Conservation (phyloP, 2,329 filamentous ascomycete species). For the Fusarium sp. region DNA sequence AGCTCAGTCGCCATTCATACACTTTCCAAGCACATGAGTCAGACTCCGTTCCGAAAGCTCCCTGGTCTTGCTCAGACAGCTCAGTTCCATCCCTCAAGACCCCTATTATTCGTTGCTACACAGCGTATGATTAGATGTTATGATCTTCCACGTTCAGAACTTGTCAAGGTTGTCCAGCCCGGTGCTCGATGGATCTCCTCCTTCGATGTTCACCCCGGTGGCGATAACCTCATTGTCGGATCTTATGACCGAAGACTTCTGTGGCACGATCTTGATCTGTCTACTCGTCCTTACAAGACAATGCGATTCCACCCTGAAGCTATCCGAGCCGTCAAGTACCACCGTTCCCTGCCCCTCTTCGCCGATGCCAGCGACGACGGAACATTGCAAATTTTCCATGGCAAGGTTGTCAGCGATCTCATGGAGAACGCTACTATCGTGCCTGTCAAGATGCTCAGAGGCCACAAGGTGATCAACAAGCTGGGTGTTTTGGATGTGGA, state of each 20-base stretch:
- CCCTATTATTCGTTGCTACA: conserved; percentile 95
- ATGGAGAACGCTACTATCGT: conserved; percentile 98
- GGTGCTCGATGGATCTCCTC: conserved; percentile 94
- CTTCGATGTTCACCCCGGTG: conserved; percentile 92
- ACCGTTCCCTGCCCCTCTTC: conserved; percentile 86
- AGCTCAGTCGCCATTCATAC: conserved; percentile 94
- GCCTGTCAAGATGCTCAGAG: conserved; percentile 91
- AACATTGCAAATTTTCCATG: conserved; percentile 94
- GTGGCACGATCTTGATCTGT: conserved; percentile 97
- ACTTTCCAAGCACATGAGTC: conserved; percentile 92
- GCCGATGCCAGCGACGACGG: conserved; percentile 97
- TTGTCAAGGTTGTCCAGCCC: conserved; percentile 93
- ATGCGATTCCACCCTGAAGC: conserved; percentile 94
- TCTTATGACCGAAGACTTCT: conserved; percentile 94
- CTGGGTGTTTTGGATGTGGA: conserved; percentile 93
- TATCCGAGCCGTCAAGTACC: conserved; percentile 89
- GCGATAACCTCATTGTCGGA: conserved; percentile 93
- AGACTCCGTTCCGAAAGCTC: conserved; percentile 86
- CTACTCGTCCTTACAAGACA: conserved; percentile 92
- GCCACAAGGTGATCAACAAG: conserved; percentile 87
- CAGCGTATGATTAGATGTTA: conserved; percentile 94
- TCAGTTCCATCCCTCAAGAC: conserved; percentile 93
- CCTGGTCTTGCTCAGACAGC: conserved; percentile 86
- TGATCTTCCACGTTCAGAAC: conserved; percentile 89
- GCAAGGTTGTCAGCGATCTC: conserved; percentile 92